Conservation (phyloP, 768 basidiomycete species). For the Calocera cornea region DNA sequence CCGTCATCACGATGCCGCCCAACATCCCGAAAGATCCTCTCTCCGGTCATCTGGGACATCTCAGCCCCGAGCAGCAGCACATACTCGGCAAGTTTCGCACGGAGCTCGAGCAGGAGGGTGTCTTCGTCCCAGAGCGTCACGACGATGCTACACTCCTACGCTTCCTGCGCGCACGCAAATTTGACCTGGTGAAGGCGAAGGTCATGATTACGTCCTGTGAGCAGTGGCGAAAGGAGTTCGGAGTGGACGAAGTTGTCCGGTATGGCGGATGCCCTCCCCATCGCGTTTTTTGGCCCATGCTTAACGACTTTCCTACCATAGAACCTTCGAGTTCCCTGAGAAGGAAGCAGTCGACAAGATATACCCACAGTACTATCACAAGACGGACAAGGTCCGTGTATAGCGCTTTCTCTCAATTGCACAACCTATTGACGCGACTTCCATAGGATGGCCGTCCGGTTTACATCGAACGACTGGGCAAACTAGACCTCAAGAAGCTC, state of each 20-base stretch:
- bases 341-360: constrained; percentile 72
- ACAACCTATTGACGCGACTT: neutral
- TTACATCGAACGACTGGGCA: constrained; percentile 87
- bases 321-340: constrained; percentile 79
- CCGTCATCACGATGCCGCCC: neutral
- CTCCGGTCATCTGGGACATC: constrained; percentile 69
- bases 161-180: constrained; percentile 87
- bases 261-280: constrained; percentile 20
- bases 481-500: constrained; percentile 73
- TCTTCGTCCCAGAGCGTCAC: constrained; percentile 50
- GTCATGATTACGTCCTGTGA: constrained; percentile 70
- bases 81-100: constrained; percentile 55
- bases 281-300: no score
- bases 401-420: neutral
- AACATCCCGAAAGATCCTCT: constrained; percentile 32
- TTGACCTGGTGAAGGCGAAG: constrained; percentile 71
- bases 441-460: constrained; percentile 81
- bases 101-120: constrained; percentile 47
- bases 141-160: constrained; percentile 57
- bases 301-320: constrained; percentile 24
- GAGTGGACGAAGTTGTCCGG: constrained; percentile 60
- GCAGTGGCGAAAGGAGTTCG: constrained; percentile 80
- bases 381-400: constrained; percentile 66
- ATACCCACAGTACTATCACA: constrained; percentile 95
- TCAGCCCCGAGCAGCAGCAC: constrained; percentile 46